phyloP scores from a whole-genome alignment of 169 alveolate species.

The Plasmodium sp. region DNA sequence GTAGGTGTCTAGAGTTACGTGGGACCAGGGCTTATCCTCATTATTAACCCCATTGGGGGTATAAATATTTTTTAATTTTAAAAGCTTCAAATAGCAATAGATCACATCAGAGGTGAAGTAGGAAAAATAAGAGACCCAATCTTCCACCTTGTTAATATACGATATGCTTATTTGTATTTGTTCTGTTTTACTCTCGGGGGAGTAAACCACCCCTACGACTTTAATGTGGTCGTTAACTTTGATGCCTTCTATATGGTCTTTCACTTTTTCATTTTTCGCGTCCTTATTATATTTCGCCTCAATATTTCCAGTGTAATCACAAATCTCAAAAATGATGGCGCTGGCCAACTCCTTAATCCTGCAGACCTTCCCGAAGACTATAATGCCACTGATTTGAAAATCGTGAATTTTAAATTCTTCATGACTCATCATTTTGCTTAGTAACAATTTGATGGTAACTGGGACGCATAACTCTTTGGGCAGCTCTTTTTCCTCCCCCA shows the following conservation, averaged over 20 bases:
- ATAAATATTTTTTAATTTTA: conserved; percentile 56
- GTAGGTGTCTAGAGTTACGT: conserved; percentile 45
- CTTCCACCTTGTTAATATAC: conserved; percentile 46
- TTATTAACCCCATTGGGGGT: conserved; percentile 49
- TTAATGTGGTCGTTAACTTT: conserved; percentile 66
- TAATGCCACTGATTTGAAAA: conserved; percentile 69
- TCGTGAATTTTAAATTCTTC: conserved; percentile 64
- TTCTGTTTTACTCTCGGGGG: conserved; percentile 66
- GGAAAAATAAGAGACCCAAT: conserved; percentile 71
- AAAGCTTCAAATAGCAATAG: conserved; percentile 62
- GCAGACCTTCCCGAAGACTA: conserved; percentile 51
- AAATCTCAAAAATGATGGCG: conserved; percentile 60
- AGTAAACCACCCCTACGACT: conserved; percentile 69
- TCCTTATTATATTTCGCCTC: conserved; percentile 77
- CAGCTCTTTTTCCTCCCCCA: conserved; percentile 36
- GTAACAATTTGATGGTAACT: conserved; percentile 57
- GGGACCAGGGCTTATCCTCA: conserved; percentile 73
- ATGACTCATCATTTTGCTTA: conserved; percentile 44
- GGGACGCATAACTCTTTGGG: conserved; percentile 71
- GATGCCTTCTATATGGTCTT: conserved; percentile 56
- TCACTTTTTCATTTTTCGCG: conserved; percentile 68
- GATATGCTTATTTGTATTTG: conserved; percentile 57
- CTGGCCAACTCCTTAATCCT: conserved; percentile 64
- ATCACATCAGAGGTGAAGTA: conserved; percentile 64
- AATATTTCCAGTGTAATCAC: conserved; percentile 74